Conservation (phyloP, 352 stramenopile species). For the Pythium vanterpoolii region DNA sequence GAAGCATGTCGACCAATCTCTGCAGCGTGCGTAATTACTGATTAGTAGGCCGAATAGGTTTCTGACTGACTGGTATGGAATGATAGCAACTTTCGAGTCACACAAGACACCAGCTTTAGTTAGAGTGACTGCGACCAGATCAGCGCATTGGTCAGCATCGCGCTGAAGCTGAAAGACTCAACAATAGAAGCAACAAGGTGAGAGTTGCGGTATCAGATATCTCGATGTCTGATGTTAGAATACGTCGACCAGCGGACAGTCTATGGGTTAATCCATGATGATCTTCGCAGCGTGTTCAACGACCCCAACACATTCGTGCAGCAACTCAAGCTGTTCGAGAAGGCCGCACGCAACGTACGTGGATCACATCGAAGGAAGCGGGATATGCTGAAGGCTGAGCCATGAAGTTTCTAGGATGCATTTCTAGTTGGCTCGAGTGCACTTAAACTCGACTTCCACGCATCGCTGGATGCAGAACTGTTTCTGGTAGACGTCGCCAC, state of each 20-base stretch:
- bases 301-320: constrained; percentile 28
- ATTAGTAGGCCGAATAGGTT: not conserved
- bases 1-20: constrained; percentile 56
- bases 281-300: constrained; percentile 27
- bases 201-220: not conserved
- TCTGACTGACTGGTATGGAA: not conserved
- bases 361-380: not conserved
- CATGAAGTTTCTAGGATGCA: constrained; percentile 30
- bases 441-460: constrained; percentile 57
- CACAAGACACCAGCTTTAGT: constrained; percentile 17
- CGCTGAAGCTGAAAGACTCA: constrained; percentile 30
- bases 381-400: not conserved
- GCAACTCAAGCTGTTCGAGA: constrained; percentile 46
- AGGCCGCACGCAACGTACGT: constrained; percentile 46
- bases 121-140: constrained; percentile 29
- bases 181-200: constrained; percentile 28
- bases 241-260: no score
- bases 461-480: constrained; percentile 50
- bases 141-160: constrained; percentile 30
- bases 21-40: constrained; percentile 35
- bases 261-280: not conserved
- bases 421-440: constrained; percentile 54
- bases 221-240: no score
- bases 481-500: constrained; percentile 52
- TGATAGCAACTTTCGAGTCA: constrained; percentile 7